phyloP scores from a whole-genome alignment of 2,329 filamentous ascomycete species.

The Colletotrichum phormii region DNA sequence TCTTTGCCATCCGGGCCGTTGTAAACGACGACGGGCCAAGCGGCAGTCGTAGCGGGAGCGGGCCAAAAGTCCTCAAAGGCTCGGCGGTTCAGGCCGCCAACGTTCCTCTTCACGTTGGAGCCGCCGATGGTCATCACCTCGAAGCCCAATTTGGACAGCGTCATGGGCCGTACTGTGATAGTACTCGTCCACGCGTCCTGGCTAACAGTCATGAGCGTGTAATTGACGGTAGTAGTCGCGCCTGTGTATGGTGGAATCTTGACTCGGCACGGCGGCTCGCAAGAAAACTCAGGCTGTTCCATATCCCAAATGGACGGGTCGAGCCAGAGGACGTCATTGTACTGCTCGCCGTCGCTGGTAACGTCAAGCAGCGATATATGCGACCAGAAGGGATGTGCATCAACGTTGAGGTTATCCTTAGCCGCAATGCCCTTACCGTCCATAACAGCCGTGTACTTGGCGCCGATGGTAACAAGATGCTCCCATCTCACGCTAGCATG shows the following conservation, averaged over 20 bases:
- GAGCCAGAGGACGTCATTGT: too few relatives aligned
- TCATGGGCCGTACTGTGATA: conserved; percentile 44
- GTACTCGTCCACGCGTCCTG: conserved; percentile 45
- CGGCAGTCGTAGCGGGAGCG: conserved; percentile 37
- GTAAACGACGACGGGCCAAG: conserved; percentile 41
- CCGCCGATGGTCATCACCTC: conserved; percentile 39
- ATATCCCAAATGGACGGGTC: too few relatives aligned
- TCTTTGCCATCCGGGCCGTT: conserved; percentile 36
- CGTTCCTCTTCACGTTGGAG: not conserved
- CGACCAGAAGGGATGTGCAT: too few relatives aligned
- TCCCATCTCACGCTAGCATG: conserved; percentile 39
- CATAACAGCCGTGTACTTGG: conserved; percentile 43
- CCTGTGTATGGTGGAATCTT: conserved; percentile 37
- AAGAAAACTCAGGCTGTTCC: too few relatives aligned
- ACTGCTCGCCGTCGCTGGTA: too few relatives aligned
- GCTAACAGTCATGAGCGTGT: conserved; percentile 46
- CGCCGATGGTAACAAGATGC: conserved; percentile 46
- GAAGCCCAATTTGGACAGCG: conserved; percentile 42
- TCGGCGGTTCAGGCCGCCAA: conserved; percentile 23
- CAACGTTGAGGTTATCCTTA: conserved; percentile 43
- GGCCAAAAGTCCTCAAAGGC: conserved; percentile 36
- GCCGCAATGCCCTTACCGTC: conserved; percentile 43
- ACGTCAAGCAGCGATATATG: too few relatives aligned
- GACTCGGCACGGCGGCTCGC: too few relatives aligned
- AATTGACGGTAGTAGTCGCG: conserved; percentile 45